Conservation (phyloP, 176 grass and related monocot species). For the Juncus effusus region DNA sequence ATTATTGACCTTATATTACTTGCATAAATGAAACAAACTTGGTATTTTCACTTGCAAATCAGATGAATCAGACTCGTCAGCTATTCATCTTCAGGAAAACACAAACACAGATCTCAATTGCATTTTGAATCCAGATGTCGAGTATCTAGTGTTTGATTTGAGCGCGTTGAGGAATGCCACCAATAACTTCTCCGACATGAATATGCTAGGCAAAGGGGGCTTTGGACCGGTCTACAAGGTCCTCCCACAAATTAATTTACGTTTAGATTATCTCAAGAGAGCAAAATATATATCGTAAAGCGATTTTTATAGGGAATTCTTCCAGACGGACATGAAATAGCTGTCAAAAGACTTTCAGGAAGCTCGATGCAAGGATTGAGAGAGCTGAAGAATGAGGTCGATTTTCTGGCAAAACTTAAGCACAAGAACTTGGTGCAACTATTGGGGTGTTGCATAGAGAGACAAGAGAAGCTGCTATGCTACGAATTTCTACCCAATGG, state of each 20-base stretch:
- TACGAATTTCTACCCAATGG: slow-evolving; percentile 22
- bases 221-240: slow-evolving; percentile 33
- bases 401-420: slow-evolving; percentile 25
- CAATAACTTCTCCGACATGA: slow-evolving; percentile 12
- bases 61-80: no score
- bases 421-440: neutral
- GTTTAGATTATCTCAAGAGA: neutral
- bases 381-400: slow-evolving; percentile 26
- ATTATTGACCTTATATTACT: no score
- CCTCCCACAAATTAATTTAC: neutral
- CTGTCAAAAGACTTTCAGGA: slow-evolving; percentile 27
- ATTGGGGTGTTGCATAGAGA: slow-evolving; percentile 11
- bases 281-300: neutral
- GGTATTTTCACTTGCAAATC: no score
- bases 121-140: slow-evolving; percentile 19
- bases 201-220: slow-evolving; percentile 25
- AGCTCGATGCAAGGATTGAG: slow-evolving; percentile 12
- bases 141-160: slow-evolving; percentile 9
- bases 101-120: slow-evolving; percentile 18
- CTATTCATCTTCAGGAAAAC: neutral
- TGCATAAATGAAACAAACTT: no score
- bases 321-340: neutral
- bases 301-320: slow-evolving; percentile 4
- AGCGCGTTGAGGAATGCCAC: slow-evolving; percentile 12
- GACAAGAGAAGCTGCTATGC: slow-evolving; percentile 10